Percentiles rank a stretch among this genome's conserved stretches.
These are phyloP conservation scores for Lachancea quebecensis DNA, from an alignment of 805 yeast genomes.

Conservation along the genomic window DNA sequence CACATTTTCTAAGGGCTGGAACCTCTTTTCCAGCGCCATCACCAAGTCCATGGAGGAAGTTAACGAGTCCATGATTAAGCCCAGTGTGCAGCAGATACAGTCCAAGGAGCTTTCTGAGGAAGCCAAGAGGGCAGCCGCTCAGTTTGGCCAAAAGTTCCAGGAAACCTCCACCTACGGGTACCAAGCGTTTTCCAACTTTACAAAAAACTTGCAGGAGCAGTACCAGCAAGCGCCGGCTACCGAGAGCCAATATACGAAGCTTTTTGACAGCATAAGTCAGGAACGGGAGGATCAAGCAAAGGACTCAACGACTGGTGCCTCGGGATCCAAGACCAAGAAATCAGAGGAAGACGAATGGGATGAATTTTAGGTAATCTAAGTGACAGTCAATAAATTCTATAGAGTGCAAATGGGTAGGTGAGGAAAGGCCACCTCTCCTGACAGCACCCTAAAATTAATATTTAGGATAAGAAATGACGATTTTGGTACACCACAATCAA, in stretches of 20 bases:
- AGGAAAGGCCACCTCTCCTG: not conserved
- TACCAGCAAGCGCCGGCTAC: slow-evolving; percentile 31
- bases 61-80: slow-evolving; percentile 81
- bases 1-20: slow-evolving; percentile 91
- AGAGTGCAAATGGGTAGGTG: not conserved
- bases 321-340: slow-evolving; percentile 10
- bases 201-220: slow-evolving; percentile 37
- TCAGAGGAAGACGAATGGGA: slow-evolving; percentile 25
- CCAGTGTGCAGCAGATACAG: slow-evolving; percentile 75
- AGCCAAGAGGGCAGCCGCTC: slow-evolving; percentile 89
- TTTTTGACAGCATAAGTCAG: slow-evolving; percentile 46
- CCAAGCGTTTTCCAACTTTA: slow-evolving; percentile 55
- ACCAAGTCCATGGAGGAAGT: slow-evolving; percentile 80
- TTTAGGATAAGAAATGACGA: too few species aligned
- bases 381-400: not conserved
- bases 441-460: too few species aligned
- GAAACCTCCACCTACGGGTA: slow-evolving; percentile 76
- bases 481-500: too few species aligned
- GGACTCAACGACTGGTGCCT: not conserved
- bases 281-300: not conserved
- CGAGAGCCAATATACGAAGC: slow-evolving; percentile 21
- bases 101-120: slow-evolving; percentile 67
- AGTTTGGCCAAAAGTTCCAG: slow-evolving; percentile 90
- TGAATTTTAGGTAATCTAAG: slow-evolving; percentile 35
- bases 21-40: slow-evolving; percentile 79